Conservation (phyloP, 305 asterid genomes). For the Caryopteris hybrid region DNA sequence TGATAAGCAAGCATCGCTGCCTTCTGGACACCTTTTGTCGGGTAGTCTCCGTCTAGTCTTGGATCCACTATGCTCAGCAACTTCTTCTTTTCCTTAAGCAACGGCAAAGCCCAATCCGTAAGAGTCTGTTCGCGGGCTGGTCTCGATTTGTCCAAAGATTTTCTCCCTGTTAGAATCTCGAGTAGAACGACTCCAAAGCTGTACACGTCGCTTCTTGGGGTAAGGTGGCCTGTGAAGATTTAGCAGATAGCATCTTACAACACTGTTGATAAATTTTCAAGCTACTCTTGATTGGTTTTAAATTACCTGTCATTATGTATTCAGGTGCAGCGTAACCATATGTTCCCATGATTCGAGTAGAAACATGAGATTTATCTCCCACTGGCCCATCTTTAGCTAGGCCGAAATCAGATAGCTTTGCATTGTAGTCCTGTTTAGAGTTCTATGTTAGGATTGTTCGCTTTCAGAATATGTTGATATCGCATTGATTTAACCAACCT, state of each 20-base stretch:
- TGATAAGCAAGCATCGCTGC: slow-evolving; percentile 95
- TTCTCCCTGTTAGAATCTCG: slow-evolving; percentile 78
- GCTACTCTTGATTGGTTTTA: not conserved
- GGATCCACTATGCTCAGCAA: slow-evolving; percentile 65
- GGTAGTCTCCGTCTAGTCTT: slow-evolving; percentile 70
- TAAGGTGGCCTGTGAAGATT: slow-evolving; percentile 52
- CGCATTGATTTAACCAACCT: slow-evolving; percentile 42
- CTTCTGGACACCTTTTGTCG: slow-evolving; percentile 61
- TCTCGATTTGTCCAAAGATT: slow-evolving; percentile 68
- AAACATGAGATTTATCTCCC: slow-evolving; percentile 95
- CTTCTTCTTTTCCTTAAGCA: slow-evolving; percentile 74
- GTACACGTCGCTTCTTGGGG: slow-evolving; percentile 85
- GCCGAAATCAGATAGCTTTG: slow-evolving; percentile 89
- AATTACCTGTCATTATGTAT: slow-evolving; percentile 78
- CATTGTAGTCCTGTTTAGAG: slow-evolving; percentile 71
- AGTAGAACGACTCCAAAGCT: slow-evolving; percentile 91
- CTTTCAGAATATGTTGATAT: too few species aligned
- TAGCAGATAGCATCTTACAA: not conserved
- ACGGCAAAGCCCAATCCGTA: slow-evolving; percentile 69
- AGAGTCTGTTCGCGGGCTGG: slow-evolving; percentile 80
- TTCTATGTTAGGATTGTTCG: not conserved
- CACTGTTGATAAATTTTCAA: too few species aligned
- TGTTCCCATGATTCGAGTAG: slow-evolving; percentile 96
- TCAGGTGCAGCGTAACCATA: slow-evolving; percentile 95
- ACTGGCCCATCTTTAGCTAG: slow-evolving; percentile 95